Evolutionary conservation across 2,329 filamentous ascomycete species (phyloP).

Genomic region (Botrytis paeoniae): DNA sequence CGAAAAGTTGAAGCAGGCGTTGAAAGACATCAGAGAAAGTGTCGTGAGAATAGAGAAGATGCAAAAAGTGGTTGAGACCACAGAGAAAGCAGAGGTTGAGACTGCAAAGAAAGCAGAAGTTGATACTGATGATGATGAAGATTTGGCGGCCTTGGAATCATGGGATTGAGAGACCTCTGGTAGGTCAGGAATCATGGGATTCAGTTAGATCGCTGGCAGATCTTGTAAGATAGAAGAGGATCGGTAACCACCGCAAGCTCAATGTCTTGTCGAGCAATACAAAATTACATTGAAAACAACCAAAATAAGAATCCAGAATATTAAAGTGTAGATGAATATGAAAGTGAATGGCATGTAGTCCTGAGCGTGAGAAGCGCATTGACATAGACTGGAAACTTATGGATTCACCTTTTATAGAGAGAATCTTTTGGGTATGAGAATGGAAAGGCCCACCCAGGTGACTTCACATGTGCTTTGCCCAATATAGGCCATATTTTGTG

Average conservation of each 20-base stretch:
- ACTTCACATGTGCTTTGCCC: background rate
- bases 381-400: background rate
- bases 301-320: background rate
- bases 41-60: slow-evolving; percentile 15
- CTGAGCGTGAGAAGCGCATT: background rate
- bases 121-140: background rate
- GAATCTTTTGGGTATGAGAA: background rate
- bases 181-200: background rate
- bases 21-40: slow-evolving; percentile 6
- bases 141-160: background rate
- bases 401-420: too few species aligned
- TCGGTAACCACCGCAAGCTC: background rate
- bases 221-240: slow-evolving; percentile 9
- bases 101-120: background rate
- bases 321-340: background rate
- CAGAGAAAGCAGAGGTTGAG: background rate
- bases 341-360: background rate
- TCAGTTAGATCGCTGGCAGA: background rate
- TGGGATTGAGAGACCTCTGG: slow-evolving; percentile 2
- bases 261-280: slow-evolving; percentile 8
- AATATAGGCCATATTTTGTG: background rate
- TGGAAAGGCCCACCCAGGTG: background rate
- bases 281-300: slow-evolving; percentile 7
- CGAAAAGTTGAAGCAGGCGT: slow-evolving; percentile 1
- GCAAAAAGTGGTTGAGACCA: background rate